Conservation (phyloP, 371 early-diverging fungal species). For the Rhizomucor pusillus region DNA sequence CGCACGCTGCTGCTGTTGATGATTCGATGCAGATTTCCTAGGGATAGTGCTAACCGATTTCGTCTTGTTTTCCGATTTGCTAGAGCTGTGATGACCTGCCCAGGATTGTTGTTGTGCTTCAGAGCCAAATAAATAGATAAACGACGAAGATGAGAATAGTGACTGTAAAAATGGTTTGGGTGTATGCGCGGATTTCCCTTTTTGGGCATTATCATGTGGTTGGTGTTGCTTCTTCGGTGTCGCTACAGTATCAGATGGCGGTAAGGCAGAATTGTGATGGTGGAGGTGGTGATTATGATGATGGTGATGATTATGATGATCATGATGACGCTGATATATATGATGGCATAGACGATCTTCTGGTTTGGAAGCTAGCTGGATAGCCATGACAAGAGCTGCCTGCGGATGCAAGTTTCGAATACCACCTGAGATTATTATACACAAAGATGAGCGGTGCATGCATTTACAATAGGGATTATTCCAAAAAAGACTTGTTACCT, state of each 20-base stretch:
- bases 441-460: neutral
- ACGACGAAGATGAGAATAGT: conserved; percentile 23
- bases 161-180: conserved; percentile 36
- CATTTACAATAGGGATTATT: neutral
- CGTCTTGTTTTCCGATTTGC: no score
- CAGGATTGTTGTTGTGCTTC: neutral
- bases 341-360: conserved; percentile 24
- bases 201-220: neutral
- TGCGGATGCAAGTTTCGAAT: conserved; percentile 41
- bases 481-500: conserved; percentile 17
- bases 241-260: no score
- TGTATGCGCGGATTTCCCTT: neutral
- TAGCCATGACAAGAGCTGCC: conserved; percentile 46
- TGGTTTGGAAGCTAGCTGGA: conserved; percentile 42
- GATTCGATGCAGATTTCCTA: no score
- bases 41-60: conserved; percentile 3
- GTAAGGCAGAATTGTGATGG: no score
- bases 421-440: conserved; percentile 16
- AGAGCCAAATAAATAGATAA: conserved; percentile 11
- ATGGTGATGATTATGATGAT: no score
- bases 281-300: no score
- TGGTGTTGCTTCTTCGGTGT: no score
- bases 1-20: no score
- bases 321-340: no score
- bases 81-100: no score